These are phyloP conservation scores for Podospora tetraspora DNA, from an alignment of 495 filamentous ascomycete genomes.

Conservation along the genomic window DNA sequence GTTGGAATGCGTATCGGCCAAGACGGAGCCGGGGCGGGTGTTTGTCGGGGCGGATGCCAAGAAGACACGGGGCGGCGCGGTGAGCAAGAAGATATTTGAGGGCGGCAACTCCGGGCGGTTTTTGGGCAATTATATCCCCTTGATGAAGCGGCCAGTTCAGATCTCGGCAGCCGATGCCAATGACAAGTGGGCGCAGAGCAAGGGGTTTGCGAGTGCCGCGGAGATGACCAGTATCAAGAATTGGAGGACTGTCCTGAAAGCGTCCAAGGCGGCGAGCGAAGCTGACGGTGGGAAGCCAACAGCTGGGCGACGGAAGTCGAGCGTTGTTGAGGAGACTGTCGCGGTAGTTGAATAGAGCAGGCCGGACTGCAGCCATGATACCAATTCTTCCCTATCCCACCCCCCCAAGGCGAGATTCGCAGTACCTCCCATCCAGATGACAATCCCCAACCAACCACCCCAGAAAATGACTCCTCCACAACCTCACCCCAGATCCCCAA, in stretches of 20 bases:
- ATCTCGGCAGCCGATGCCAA: conserved; percentile 67
- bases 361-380: background rate
- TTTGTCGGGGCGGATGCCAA: conserved; percentile 13
- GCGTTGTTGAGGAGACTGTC: background rate
- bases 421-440: background rate
- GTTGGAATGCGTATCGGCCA: conserved; percentile 54
- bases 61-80: conserved; percentile 20
- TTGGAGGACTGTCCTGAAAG: conserved; percentile 32
- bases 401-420: background rate
- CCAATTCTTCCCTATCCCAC: background rate
- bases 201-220: conserved; percentile 49
- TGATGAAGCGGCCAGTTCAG: conserved; percentile 60
- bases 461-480: background rate
- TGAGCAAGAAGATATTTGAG: conserved; percentile 59
- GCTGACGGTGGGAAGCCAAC: background rate
- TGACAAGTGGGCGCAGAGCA: conserved; percentile 66
- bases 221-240: conserved; percentile 39
- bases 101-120: conserved; percentile 58
- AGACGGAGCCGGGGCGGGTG: conserved; percentile 36
- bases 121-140: conserved; percentile 63
- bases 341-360: background rate
- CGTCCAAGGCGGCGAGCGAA: conserved; percentile 22
- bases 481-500: background rate
- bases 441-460: background rate
- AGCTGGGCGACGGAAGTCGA: background rate